Percentiles rank a stretch among this genome's conserved stretches.
These are phyloP conservation scores for Globisporangium emineosum DNA, from an alignment of 352 stramenopile species.

Conservation along the genomic window DNA sequence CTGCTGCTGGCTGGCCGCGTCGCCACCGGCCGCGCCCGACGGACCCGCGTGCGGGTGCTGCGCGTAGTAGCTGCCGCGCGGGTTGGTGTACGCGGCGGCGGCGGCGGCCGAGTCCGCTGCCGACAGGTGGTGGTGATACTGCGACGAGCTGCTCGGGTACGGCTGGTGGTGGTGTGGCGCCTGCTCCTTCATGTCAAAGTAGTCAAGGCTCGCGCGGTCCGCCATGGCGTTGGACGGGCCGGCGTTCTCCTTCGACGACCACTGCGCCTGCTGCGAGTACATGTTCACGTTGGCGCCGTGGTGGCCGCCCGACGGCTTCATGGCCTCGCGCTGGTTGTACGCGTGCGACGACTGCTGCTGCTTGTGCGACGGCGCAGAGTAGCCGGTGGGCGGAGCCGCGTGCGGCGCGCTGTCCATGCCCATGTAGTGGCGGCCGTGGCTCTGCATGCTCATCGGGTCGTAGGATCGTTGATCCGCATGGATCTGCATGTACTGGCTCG, in stretches of 20 bases:
- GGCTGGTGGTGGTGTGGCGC: slow-evolving; percentile 34
- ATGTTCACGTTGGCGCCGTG: slow-evolving; percentile 18
- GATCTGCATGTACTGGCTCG: slow-evolving; percentile 69
- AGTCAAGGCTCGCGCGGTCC: slow-evolving; percentile 46
- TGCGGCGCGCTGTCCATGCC: slow-evolving; percentile 35
- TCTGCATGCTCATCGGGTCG: slow-evolving; percentile 57
- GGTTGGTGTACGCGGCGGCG: slow-evolving; percentile 47
- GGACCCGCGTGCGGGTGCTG: slow-evolving; percentile 33
- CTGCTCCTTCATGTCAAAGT: slow-evolving; percentile 78
- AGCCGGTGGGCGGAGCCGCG: not conserved
- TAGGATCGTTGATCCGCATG: slow-evolving; percentile 75
- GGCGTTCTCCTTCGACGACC: slow-evolving; percentile 46
- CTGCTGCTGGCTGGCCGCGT: slow-evolving; percentile 25
- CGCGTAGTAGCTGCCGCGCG: slow-evolving; percentile 53
- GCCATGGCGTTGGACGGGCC: slow-evolving; percentile 15
- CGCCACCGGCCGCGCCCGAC: slow-evolving; percentile 22
- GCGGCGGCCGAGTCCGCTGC: slow-evolving; percentile 53
- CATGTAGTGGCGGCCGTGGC: slow-evolving; percentile 51
- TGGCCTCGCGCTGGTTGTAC: slow-evolving; percentile 28
- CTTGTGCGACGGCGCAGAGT: slow-evolving; percentile 39
- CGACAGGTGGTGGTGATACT: slow-evolving; percentile 68
- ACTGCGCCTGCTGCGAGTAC: slow-evolving; percentile 61
- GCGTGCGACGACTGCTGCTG: slow-evolving; percentile 19
- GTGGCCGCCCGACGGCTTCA: slow-evolving; percentile 27
- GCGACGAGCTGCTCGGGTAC: slow-evolving; percentile 41